Conservation (phyloP, 2,329 filamentous ascomycete species). For the Aspergillus sp. region DNA sequence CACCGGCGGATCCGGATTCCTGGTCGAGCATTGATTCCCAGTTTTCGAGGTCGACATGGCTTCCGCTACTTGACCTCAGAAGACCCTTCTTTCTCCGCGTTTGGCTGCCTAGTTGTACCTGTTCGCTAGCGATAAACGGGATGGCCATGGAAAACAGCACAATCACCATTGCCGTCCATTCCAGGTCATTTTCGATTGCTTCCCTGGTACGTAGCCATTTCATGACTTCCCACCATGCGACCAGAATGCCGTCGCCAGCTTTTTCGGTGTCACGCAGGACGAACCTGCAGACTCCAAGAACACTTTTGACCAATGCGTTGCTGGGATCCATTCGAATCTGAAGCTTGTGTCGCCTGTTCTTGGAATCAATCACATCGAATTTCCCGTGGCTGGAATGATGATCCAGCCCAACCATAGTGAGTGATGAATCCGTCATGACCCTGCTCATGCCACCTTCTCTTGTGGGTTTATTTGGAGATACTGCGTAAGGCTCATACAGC, state of each 20-base stretch:
- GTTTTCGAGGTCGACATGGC: constrained; percentile 33
- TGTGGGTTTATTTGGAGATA: constrained; percentile 49
- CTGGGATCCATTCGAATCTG: constrained; percentile 58
- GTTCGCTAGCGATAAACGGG: constrained; percentile 41
- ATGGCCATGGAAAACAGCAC: constrained; percentile 57
- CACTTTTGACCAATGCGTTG: constrained; percentile 51
- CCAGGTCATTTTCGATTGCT: constrained; percentile 42
- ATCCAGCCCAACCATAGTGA: constrained; percentile 43
- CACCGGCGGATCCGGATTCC: constrained; percentile 34
- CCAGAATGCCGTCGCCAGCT: constrained; percentile 52
- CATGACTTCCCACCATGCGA: constrained; percentile 65
- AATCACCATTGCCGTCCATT: constrained; percentile 62
- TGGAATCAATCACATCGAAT: constrained; percentile 57
- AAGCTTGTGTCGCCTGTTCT: constrained; percentile 55
- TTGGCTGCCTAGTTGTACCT: constrained; percentile 22
- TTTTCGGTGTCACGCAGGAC: constrained; percentile 50
- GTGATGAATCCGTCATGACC: constrained; percentile 35
- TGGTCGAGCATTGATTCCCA: constrained; percentile 42
- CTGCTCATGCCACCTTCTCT: constrained; percentile 44
- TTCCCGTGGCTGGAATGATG: constrained; percentile 52
- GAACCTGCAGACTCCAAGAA: constrained; percentile 55
- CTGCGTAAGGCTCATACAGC: constrained; percentile 50
- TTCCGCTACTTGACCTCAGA: constrained; percentile 43
- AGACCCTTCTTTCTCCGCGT: constrained; percentile 35
- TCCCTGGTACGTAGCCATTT: constrained; percentile 54